Evolutionary conservation across 139 green algal genomes (phyloP).

Genomic region (Volvox africanus): DNA sequence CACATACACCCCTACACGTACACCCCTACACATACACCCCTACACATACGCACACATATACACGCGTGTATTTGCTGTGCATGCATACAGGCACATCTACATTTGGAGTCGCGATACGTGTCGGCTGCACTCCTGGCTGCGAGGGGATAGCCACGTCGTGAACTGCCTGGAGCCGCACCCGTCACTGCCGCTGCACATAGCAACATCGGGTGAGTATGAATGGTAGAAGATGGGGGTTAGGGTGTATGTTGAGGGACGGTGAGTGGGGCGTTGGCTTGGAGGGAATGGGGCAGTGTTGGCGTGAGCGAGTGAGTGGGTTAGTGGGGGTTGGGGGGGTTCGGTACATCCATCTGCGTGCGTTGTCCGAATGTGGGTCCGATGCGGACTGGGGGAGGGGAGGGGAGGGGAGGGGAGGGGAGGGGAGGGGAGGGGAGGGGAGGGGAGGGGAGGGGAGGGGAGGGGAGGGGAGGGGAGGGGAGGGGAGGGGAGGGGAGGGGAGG

Average conservation of each 20-base stretch:
- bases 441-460: no score
- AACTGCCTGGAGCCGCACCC: conserved; percentile 78
- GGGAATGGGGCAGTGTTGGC: no score
- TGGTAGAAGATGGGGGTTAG: not conserved
- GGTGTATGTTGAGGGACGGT: not conserved
- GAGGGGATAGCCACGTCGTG: conserved; percentile 58
- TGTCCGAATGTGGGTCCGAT: no score
- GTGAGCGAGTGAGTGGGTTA: not conserved
- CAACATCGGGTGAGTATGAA: conserved; percentile 52
- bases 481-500: no score
- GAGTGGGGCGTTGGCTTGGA: not conserved
- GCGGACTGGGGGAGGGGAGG: no score
- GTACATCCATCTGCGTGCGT: not conserved
- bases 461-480: no score
- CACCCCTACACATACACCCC: not conserved
- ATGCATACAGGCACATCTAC: conserved; percentile 40
- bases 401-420: no score
- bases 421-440: no score
- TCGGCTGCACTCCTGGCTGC: conserved; percentile 29
- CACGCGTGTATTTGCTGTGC: not conserved
- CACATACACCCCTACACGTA: no score
- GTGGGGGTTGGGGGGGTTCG: not conserved
- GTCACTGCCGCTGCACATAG: conserved; percentile 56
- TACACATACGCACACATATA: no score
- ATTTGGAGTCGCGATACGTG: conserved; percentile 49